Percentiles rank a stretch among this genome's conserved stretches.
These are phyloP conservation scores for Thelephora aurantiotincta DNA, from an alignment of 768 basidiomycete species.

Conservation along the genomic window DNA sequence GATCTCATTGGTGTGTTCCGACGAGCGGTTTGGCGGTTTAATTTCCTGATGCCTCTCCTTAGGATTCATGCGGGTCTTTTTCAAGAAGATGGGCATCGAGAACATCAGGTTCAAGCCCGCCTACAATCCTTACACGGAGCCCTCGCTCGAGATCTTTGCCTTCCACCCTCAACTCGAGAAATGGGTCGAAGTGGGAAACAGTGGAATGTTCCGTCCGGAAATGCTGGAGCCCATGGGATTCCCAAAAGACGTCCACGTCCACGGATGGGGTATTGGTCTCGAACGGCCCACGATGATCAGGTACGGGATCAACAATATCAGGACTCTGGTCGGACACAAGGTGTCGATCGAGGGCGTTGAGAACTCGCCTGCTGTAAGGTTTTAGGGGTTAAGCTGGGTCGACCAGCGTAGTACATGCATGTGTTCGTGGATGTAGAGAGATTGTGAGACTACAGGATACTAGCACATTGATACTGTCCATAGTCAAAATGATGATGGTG, in stretches of 20 bases:
- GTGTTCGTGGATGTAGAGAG: slow-evolving; percentile 4
- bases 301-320: slow-evolving; percentile 96
- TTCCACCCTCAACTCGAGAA: slow-evolving; percentile 89
- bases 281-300: slow-evolving; percentile 99
- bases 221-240: slow-evolving; percentile 99
- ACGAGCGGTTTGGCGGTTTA: background rate
- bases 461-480: too few species aligned
- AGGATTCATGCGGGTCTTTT: slow-evolving; percentile 99
- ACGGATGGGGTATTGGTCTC: slow-evolving; percentile 90
- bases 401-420: background rate
- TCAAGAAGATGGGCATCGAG: slow-evolving; percentile 93
- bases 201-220: slow-evolving; percentile 98
- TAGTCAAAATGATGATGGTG: too few species aligned
- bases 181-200: slow-evolving; percentile 98
- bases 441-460: background rate
- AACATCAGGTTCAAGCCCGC: slow-evolving; percentile 96
- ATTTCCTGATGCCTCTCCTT: background rate
- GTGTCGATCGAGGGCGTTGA: slow-evolving; percentile 83
- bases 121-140: slow-evolving; percentile 98
- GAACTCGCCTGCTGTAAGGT: slow-evolving; percentile 80
- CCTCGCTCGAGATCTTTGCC: slow-evolving; percentile 95
- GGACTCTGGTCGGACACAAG: slow-evolving; percentile 95
- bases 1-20: slow-evolving; percentile 70
- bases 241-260: slow-evolving; percentile 90
- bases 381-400: slow-evolving; percentile 29